Evolutionary conservation across 2,329 filamentous ascomycete genomes (phyloP).

Genomic region (Arthrinium puccinioides): DNA sequence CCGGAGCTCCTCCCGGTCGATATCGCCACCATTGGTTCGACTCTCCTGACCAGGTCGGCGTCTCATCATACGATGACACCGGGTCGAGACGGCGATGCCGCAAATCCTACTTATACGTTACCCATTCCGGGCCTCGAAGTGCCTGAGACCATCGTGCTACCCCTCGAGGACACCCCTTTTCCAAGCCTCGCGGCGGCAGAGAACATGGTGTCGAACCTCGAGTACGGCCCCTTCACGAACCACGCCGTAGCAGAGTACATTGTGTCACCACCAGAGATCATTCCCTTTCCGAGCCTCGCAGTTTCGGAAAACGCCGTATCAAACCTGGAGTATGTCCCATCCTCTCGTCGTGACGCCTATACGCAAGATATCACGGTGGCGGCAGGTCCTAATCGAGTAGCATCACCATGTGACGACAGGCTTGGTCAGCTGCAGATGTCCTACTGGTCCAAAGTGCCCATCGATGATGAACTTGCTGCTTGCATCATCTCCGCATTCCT

Average conservation of each 20-base stretch:
- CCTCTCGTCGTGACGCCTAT: too few species aligned
- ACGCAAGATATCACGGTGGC: too few species aligned
- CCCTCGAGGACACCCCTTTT: background rate
- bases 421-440: constrained; percentile 5
- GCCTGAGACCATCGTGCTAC: background rate
- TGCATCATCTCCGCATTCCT: constrained; percentile 10
- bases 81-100: background rate
- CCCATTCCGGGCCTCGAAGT: background rate
- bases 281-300: too few species aligned
- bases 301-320: too few species aligned
- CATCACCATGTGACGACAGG: constrained; percentile 6
- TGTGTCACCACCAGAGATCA: too few species aligned
- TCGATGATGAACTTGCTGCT: constrained; percentile 6
- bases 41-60: too few species aligned
- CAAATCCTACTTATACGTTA: background rate
- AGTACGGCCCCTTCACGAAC: too few species aligned
- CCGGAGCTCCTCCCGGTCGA: background rate
- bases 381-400: background rate
- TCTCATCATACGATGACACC: too few species aligned
- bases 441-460: constrained; percentile 7
- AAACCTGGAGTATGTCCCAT: too few species aligned
- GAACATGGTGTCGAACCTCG: background rate
- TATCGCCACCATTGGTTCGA: background rate
- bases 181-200: background rate
- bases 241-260: too few species aligned